These are phyloP conservation scores for Blakeslea trispora DNA, from an alignment of 371 early-diverging fungal species.

Conservation along the genomic window DNA sequence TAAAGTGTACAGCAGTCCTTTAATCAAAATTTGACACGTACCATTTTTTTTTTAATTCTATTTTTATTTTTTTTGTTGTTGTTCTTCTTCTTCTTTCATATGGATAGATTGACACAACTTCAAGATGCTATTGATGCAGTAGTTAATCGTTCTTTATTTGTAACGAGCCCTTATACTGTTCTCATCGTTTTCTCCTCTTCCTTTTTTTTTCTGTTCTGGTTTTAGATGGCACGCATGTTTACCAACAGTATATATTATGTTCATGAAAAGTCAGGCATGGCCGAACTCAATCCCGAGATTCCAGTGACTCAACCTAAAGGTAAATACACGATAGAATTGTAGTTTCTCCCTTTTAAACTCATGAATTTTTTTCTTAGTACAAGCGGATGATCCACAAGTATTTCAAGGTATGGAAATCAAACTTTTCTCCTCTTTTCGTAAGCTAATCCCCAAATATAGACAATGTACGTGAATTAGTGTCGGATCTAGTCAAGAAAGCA, in stretches of 20 bases:
- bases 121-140: constrained; percentile 66
- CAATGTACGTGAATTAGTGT: constrained; percentile 60
- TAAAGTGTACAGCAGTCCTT: neutral
- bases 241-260: constrained; percentile 58
- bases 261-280: constrained; percentile 53
- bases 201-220: no score
- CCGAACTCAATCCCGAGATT: constrained; percentile 37
- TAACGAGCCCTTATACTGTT: neutral
- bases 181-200: neutral
- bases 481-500: constrained; percentile 70
- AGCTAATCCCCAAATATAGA: no score
- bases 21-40: neutral
- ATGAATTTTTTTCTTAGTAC: no score
- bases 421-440: no score
- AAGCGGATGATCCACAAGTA: constrained; percentile 18
- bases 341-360: no score
- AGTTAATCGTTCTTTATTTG: constrained; percentile 6
- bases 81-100: constrained; percentile 12
- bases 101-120: constrained; percentile 62
- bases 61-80: neutral
- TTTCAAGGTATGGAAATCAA: constrained; percentile 36
- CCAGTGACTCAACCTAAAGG: constrained; percentile 51
- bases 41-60: neutral
- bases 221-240: constrained; percentile 56
- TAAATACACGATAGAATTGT: no score